Evolutionary conservation across 1,284 basidiomycete species (phyloP).

Genomic region (Puccinia polysora): DNA sequence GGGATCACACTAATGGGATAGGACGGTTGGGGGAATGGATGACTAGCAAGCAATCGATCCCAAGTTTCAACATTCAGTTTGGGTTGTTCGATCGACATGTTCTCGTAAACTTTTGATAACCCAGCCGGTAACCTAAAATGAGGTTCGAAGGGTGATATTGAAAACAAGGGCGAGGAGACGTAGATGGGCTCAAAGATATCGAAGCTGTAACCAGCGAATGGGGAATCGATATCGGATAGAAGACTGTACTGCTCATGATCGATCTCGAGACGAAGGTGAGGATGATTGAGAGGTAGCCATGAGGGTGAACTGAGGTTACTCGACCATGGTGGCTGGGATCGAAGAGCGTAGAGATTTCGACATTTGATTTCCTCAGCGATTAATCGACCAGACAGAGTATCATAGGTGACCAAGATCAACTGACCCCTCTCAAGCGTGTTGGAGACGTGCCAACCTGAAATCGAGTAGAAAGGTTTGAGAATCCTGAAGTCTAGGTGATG

Average conservation of each 20-base stretch:
- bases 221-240: not conserved
- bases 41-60: not conserved
- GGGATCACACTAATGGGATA: not conserved
- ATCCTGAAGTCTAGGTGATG: too few relatives aligned
- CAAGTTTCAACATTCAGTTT: not conserved
- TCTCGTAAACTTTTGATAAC: not conserved
- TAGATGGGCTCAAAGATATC: conserved; percentile 15
- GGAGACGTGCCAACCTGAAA: conserved; percentile 25
- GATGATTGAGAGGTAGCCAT: conserved; percentile 5
- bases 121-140: conserved; percentile 4
- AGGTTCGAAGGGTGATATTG: conserved; percentile 2
- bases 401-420: conserved; percentile 29
- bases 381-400: conserved; percentile 10
- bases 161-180: conserved; percentile 13
- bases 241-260: conserved; percentile 10
- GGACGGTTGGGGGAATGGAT: not conserved
- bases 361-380: conserved; percentile 28
- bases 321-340: not conserved
- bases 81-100: conserved; percentile 6
- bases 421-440: not conserved
- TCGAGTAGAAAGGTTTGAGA: not conserved
- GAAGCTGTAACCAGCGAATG: conserved; percentile 1
- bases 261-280: not conserved
- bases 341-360: conserved; percentile 6
- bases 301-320: too few relatives aligned